A percentile compares a stretch with the other conserved stretches of the same genome.
These are phyloP conservation scores for Paramarasmius palmivorus DNA, from an alignment of 1,284 basidiomycete species.

Conservation along the genomic window DNA sequence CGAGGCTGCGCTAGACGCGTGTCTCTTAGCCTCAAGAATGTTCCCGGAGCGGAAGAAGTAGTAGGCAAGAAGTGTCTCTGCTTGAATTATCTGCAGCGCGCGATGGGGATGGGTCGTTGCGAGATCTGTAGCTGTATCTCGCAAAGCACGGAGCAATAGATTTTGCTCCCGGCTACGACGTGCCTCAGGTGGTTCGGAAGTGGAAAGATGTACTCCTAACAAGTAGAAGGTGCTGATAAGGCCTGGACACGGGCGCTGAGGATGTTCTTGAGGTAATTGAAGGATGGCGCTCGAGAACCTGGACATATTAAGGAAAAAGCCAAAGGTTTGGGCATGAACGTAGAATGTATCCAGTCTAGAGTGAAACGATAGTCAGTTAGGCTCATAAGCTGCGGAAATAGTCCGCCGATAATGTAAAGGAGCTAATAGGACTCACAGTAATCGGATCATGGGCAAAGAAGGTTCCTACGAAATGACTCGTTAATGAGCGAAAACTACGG, in stretches of 20 bases:
- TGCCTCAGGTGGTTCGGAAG: constrained; percentile 9
- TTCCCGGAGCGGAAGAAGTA: constrained; percentile 35
- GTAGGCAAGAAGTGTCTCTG: constrained; percentile 35
- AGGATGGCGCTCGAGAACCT: constrained; percentile 17
- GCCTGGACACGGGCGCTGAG: constrained; percentile 26
- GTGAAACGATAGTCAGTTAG: neutral
- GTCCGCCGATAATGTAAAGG: neutral
- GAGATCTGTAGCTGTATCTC: constrained; percentile 20
- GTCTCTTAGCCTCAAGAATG: constrained; percentile 35
- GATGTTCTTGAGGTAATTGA: constrained; percentile 16
- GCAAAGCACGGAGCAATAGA: constrained; percentile 27
- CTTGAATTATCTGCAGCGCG: constrained; percentile 34
- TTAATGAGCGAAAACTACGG: constrained; percentile 11
- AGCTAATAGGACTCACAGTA: constrained; percentile 7
- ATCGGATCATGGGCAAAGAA: constrained; percentile 5
- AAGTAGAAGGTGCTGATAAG: constrained; percentile 32
- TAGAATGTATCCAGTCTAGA: constrained; percentile 26
- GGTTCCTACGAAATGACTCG: neutral
- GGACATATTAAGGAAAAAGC: constrained; percentile 26
- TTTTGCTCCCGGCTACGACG: constrained; percentile 16
- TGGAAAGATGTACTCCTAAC: constrained; percentile 26
- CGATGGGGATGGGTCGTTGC: constrained; percentile 19
- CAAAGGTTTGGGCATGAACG: constrained; percentile 20
- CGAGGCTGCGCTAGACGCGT: constrained; percentile 32
- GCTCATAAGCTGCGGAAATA: neutral